A percentile compares a stretch with the other conserved stretches of the same genome.
These are phyloP conservation scores for Forsythia suspensa DNA, from an alignment of 257 asterid genomes.

Conservation along the genomic window DNA sequence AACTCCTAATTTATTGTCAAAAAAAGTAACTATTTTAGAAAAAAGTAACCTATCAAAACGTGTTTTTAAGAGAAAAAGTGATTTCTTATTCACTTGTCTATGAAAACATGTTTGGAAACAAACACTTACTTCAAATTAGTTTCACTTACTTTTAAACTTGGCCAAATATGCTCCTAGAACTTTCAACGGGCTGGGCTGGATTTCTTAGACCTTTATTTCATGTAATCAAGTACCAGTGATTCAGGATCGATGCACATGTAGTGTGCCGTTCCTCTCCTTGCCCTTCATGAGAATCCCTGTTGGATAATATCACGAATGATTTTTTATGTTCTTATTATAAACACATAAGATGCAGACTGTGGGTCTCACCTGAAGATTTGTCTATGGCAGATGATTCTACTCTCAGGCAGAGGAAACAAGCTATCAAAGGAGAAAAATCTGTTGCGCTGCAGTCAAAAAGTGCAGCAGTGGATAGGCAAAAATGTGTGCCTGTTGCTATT, in stretches of 20 bases:
- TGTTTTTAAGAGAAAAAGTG: too few species aligned
- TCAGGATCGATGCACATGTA: not conserved
- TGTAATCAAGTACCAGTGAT: not conserved
- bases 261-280: conserved; percentile 1
- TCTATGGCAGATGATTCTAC: conserved; percentile 35
- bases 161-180: not conserved
- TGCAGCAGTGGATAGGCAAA: conserved; percentile 26
- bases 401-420: conserved; percentile 49
- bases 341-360: not conserved
- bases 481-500: conserved; percentile 45
- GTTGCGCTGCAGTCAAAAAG: conserved; percentile 33
- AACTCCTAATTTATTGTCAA: not conserved
- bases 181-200: not conserved
- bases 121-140: not conserved
- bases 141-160: not conserved
- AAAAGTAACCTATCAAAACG: not conserved
- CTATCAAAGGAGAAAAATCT: conserved; percentile 27
- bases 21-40: not conserved
- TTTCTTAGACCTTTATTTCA: not conserved
- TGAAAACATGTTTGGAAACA: not conserved
- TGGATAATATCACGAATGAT: not conserved
- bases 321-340: not conserved
- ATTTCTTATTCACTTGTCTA: too few species aligned
- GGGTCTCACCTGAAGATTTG: conserved; percentile 24
- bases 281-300: not conserved